A percentile compares a stretch with the other conserved stretches of the same genome.
Conservation (phyloP, 495 filamentous ascomycete genomes). For the Trichocladium antarcticum region DNA sequence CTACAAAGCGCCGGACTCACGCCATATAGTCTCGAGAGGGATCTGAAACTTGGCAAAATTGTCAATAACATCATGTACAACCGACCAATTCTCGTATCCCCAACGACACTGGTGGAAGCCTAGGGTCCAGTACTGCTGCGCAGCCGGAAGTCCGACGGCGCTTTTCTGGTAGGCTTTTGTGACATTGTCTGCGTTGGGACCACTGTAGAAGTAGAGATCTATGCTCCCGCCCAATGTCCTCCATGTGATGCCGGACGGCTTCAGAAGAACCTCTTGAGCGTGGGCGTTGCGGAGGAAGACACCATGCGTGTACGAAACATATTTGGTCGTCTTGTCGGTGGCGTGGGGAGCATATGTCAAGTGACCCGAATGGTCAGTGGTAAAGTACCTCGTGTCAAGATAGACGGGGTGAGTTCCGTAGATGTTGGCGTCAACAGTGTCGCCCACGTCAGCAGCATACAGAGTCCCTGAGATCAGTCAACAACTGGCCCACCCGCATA, state of each 20-base stretch:
- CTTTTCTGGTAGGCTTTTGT: slow-evolving; percentile 58
- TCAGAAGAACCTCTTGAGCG: slow-evolving; percentile 61
- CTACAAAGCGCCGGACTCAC: neutral
- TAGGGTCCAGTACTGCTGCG: slow-evolving; percentile 85
- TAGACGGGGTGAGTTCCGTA: slow-evolving; percentile 80
- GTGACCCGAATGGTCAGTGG: slow-evolving; percentile 41
- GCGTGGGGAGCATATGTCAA: slow-evolving; percentile 44
- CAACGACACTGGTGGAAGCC: slow-evolving; percentile 81
- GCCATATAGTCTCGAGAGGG: slow-evolving; percentile 74
- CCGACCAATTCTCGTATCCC: slow-evolving; percentile 66
- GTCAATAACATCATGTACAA: slow-evolving; percentile 63
- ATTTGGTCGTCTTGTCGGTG: slow-evolving; percentile 43
- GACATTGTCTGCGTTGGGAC: slow-evolving; percentile 58
- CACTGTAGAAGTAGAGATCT: slow-evolving; percentile 75
- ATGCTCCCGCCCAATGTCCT: slow-evolving; percentile 66
- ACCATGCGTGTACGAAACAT: slow-evolving; percentile 63
- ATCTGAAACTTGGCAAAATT: slow-evolving; percentile 63
- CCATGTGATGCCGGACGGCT: slow-evolving; percentile 61
- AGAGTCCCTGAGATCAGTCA: slow-evolving; percentile 23
- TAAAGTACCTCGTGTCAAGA: slow-evolving; percentile 63
- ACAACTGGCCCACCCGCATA: no score
- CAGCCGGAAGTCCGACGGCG: slow-evolving; percentile 59
- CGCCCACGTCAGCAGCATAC: slow-evolving; percentile 56
- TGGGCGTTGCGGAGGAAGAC: slow-evolving; percentile 73
- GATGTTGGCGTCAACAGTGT: slow-evolving; percentile 58